Base-by-base conservation (phyloP, 768 basidiomycete genomes). In the Roridomyces roridus region DNA sequence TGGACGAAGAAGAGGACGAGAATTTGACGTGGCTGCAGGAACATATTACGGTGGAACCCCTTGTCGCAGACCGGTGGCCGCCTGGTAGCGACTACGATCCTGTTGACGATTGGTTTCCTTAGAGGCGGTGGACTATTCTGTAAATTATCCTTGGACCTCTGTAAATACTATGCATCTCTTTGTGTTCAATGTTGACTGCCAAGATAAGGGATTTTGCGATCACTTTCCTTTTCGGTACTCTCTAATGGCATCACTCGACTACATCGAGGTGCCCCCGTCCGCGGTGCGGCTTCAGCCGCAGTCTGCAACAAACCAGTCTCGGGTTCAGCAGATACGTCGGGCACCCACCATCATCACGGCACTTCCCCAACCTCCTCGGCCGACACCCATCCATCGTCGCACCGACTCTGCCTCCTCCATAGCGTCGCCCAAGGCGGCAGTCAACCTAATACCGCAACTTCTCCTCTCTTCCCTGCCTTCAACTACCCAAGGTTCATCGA, bases 211-310 rank as follows among this genome's bases (percentile, higher is more conserved):
- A n/a, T n/a, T n/a, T n/a, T n/a, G n/a, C n/a, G n/a, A n/a, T n/a
- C 3, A 34, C 11, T 34, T 34, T 10, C 31, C 31, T 3, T 34
- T 34, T 34, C 15, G 31, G 31, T 34, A 31, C 14, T 31, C 7
- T 14, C 14, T 6, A 10, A 77, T 84, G 82, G 77, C 81, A 11
- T 77, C 77, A 9, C 68, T 85, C 39, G 81, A 82, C 55, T 85
- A 83, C 62, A 70, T 81, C 53, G 72, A 76, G 7, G 62, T 81
- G 5, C 80, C 81, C 2, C 59, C 70, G 9, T 73, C 71, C 6
- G 80, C 80, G 10, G 76, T 74, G 17, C 77, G 76, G 18, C 74
- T 83, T 2, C 68, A 63, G 51, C 65, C 31, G 49, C 35, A 48
- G 57, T 46, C 55, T 28, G 51, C n/a, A n/a, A n/a, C n/a, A 35